A percentile compares a stretch with the other conserved stretches of the same genome.
Evolutionary conservation across 345 rosid genomes (phyloP).

Genomic region (Rhodamnia rubescens): DNA sequence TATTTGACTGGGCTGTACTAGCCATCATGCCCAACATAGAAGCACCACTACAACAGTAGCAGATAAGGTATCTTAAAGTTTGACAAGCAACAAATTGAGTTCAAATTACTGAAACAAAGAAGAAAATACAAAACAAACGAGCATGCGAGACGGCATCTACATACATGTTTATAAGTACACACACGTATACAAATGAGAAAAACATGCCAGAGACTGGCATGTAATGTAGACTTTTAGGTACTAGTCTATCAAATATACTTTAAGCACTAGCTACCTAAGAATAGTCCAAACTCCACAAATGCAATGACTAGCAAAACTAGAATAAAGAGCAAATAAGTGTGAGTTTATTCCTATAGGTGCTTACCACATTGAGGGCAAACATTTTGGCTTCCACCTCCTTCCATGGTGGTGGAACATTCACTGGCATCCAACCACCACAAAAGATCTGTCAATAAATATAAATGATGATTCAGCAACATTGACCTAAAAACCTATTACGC

Average conservation of each 20-base stretch:
- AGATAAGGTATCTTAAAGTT: background rate
- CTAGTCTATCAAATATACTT: background rate
- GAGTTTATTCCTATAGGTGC: background rate
- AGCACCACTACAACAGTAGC: background rate
- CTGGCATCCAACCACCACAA: conserved; percentile 51
- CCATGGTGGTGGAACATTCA: conserved; percentile 55
- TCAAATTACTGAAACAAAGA: background rate
- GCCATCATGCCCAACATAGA: background rate
- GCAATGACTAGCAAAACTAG: background rate
- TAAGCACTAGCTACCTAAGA: background rate
- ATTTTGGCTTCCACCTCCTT: conserved; percentile 76
- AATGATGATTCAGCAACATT: conserved; percentile 1
- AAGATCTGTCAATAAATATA: conserved; percentile 33
- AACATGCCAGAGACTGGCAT: background rate
- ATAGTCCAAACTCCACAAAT: background rate
- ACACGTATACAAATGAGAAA: background rate
- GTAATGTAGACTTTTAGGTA: background rate
- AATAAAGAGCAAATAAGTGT: background rate
- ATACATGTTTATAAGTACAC: background rate
- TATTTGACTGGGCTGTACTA: background rate
- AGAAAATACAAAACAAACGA: background rate
- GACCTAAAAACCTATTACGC: background rate
- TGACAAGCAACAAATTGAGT: background rate
- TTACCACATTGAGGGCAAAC: conserved; percentile 79
- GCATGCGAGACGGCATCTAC: background rate